A percentile compares a stretch with the other conserved stretches of the same genome.
Evolutionary conservation across 768 basidiomycete species (phyloP).

Genomic region (Hygrocybe punicea): DNA sequence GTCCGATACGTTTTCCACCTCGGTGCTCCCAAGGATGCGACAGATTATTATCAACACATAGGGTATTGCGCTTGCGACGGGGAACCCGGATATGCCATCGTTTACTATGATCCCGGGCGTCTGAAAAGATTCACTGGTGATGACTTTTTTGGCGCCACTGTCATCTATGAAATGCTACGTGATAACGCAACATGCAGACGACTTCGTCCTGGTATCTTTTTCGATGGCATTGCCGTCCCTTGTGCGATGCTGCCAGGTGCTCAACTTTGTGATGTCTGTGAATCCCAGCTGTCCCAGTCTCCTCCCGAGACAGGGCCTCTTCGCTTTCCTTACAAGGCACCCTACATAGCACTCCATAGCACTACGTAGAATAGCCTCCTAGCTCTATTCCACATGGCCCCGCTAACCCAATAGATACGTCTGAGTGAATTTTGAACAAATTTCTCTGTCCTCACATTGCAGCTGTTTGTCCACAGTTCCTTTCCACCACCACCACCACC

Average conservation of each 20-base stretch:
- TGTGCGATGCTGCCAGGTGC: not conserved
- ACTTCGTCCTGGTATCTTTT: not conserved
- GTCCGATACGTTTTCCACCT: slow-evolving; percentile 3
- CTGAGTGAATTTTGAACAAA: too few relatives aligned
- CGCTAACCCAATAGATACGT: too few relatives aligned
- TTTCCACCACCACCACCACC: too few relatives aligned
- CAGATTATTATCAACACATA: slow-evolving; percentile 2
- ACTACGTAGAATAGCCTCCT: too few relatives aligned
- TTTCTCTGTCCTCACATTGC: too few relatives aligned
- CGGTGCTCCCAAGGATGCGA: not conserved
- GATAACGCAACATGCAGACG: slow-evolving; percentile 1
- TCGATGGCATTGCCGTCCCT: not conserved
- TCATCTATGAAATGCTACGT: slow-evolving; percentile 3
- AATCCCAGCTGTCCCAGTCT: not conserved
- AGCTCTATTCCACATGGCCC: too few relatives aligned
- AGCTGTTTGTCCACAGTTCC: too few relatives aligned
- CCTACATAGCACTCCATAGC: too few relatives aligned
- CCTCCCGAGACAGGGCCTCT: not conserved
- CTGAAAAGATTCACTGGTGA: not conserved
- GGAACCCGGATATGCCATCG: not conserved
- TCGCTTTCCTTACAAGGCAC: slow-evolving; percentile 11
- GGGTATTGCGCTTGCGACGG: not conserved
- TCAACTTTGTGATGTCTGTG: not conserved
- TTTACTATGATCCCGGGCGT: not conserved
- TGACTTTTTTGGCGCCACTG: not conserved